Evolutionary conservation across 2,329 filamentous ascomycete genomes (phyloP).

Genomic region (Apiospora arundinis): DNA sequence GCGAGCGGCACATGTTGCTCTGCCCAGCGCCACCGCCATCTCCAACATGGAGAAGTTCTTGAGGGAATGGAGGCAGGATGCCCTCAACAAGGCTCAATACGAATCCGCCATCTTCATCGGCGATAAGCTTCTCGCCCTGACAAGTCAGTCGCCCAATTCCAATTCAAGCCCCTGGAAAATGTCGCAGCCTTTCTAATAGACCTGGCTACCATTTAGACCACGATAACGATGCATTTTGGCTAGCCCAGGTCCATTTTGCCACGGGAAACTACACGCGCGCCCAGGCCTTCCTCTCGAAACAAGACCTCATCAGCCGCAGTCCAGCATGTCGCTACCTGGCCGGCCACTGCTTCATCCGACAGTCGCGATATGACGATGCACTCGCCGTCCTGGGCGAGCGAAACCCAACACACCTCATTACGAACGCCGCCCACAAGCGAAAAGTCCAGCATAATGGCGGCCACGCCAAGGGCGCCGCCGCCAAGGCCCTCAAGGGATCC

Average conservation of each 20-base stretch:
- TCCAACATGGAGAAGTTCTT: constrained; percentile 85
- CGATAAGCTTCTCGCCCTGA: constrained; percentile 94
- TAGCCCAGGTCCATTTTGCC: constrained; percentile 97
- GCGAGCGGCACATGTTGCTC: constrained; percentile 17
- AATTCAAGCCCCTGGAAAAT: not conserved
- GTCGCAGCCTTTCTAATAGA: constrained; percentile 8
- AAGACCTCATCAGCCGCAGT: constrained; percentile 81
- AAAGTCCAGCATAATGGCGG: constrained; percentile 70
- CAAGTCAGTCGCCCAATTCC: constrained; percentile 66
- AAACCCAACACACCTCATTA: constrained; percentile 88
- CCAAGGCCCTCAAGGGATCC: constrained; percentile 36
- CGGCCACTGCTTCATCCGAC: constrained; percentile 93
- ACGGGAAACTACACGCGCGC: constrained; percentile 95
- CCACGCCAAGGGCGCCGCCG: constrained; percentile 30
- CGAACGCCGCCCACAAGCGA: constrained; percentile 66
- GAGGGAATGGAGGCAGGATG: constrained; percentile 93
- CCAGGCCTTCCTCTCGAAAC: constrained; percentile 81
- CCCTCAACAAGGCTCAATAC: constrained; percentile 93
- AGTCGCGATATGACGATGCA: constrained; percentile 88
- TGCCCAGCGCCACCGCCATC: constrained; percentile 18
- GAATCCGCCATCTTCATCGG: constrained; percentile 96
- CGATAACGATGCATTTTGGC: constrained; percentile 94
- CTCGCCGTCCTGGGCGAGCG: constrained; percentile 86
- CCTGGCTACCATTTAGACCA: constrained; percentile 65
- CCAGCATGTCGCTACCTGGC: constrained; percentile 91